Base-by-base conservation (phyloP, 768 basidiomycete species). In the Boletus pseudo-olivaceus region DNA sequence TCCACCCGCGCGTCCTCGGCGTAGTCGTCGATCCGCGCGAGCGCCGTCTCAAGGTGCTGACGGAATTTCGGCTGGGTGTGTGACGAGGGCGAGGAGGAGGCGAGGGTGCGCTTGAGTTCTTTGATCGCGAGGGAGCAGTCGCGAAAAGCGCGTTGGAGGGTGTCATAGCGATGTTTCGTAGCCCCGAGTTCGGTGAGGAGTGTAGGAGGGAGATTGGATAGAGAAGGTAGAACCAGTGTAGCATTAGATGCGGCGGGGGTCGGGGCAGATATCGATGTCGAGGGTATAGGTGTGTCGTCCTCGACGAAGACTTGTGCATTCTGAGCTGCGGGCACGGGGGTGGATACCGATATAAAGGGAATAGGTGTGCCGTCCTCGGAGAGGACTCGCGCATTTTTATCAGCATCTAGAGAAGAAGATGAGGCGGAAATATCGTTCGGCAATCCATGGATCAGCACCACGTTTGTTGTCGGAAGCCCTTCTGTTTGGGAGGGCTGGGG, bases 1-100 rank as follows among this genome's bases (percentile, higher is more conserved):
- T 93, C 90, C 10, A 93, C 90, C 1, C 88, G 82, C 1, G 82
- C 82, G 58, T 92, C 90, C 65, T 92, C 90, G 5, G 81, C 81
- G 63, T 80, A 88, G 64, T 93, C 88, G 49, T 82, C 76, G 40
- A 93, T 74, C 8, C 90, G 76, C 26, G 81, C 75, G 17, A 88
- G 70, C 6, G 82, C 84, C 0, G 73, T 74, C 19, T 70, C 71
- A 4, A 92, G 61, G 15, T 82, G 67, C 2, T 48, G 54, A 0
- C 42, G 47, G 19, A 61, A 35, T 12, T 6, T 29, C 11, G 47
- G 37, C 29, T 49, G 55, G 10, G 37, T 30, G 27, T 37, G 50
- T 1, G 49, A 15, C 0, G 53, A 49, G 3, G 57, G 57, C 1
- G 55, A 52, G 5, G 57, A 47, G 2, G 63, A 46, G 7, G 50